A percentile compares a stretch with the other conserved stretches of the same genome.
These are phyloP conservation scores for Russula sp. DNA, from an alignment of 768 basidiomycete genomes.

Conservation along the genomic window DNA sequence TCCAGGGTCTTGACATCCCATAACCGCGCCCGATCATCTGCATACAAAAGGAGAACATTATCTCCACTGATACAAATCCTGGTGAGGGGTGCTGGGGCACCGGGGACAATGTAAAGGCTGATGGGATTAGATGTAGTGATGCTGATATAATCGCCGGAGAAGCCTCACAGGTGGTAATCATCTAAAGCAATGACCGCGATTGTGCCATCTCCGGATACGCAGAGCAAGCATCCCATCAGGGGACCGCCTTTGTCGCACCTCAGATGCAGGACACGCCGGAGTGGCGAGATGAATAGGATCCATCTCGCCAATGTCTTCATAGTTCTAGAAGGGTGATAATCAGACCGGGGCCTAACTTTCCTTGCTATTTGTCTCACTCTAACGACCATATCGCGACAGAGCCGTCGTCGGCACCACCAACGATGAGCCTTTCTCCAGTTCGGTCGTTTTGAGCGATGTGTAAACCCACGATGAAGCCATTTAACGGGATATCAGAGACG, in stretches of 20 bases:
- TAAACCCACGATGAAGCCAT: slow-evolving; percentile 44
- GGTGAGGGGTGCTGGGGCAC: slow-evolving; percentile 60
- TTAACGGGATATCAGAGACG: slow-evolving; percentile 42
- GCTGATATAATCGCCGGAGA: neutral
- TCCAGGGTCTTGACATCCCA: slow-evolving; percentile 85
- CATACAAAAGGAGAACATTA: slow-evolving; percentile 71
- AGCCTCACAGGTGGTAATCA: slow-evolving; percentile 69
- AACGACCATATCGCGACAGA: slow-evolving; percentile 68
- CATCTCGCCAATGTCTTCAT: slow-evolving; percentile 64
- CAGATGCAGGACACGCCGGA: slow-evolving; percentile 54
- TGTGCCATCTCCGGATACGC: slow-evolving; percentile 73
- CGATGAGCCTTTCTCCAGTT: slow-evolving; percentile 55
- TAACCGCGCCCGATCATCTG: slow-evolving; percentile 67
- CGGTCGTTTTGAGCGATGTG: slow-evolving; percentile 51
- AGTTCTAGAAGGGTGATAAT: slow-evolving; percentile 37
- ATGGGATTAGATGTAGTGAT: neutral
- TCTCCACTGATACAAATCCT: slow-evolving; percentile 59
- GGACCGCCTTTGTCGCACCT: slow-evolving; percentile 47
- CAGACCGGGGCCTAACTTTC: neutral
- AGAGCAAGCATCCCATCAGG: slow-evolving; percentile 62
- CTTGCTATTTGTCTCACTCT: slow-evolving; percentile 39
- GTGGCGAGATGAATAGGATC: slow-evolving; percentile 64
- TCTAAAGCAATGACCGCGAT: slow-evolving; percentile 73
- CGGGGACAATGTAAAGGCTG: slow-evolving; percentile 80
- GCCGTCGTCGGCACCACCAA: slow-evolving; percentile 77